Conservation (phyloP, 768 basidiomycete species). For the Leccinum longicurvipes region DNA sequence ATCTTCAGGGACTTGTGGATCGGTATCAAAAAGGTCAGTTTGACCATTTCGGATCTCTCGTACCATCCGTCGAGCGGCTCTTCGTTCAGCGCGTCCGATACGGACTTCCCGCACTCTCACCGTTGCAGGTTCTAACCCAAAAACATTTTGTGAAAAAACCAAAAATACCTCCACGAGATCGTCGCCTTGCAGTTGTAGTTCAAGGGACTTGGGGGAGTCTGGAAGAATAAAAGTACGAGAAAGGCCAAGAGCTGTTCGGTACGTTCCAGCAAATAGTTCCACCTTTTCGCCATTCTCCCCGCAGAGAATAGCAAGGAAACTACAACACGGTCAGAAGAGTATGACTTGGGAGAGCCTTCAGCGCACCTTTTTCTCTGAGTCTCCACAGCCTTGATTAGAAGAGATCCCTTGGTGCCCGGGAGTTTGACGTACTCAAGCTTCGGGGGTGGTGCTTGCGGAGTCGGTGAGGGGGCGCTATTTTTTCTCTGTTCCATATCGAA, state of each 20-base stretch:
- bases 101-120: conserved; percentile 93
- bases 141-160: conserved; percentile 88
- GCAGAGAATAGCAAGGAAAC: conserved; percentile 90
- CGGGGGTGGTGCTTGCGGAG: conserved; percentile 63
- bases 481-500: conserved; percentile 41
- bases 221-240: conserved; percentile 93
- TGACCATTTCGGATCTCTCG: conserved; percentile 59
- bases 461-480: conserved; percentile 30
- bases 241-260: conserved; percentile 81
- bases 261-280: conserved; percentile 89
- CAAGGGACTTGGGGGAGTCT: conserved; percentile 83
- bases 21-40: conserved; percentile 41
- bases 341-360: background rate
- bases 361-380: conserved; percentile 81
- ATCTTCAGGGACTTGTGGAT: conserved; percentile 43
- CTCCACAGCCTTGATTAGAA: conserved; percentile 84
- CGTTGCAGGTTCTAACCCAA: conserved; percentile 89
- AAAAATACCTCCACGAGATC: conserved; percentile 91
- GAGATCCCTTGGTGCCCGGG: conserved; percentile 83
- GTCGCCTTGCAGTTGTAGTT: conserved; percentile 87
- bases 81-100: conserved; percentile 82
- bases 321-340: conserved; percentile 26
- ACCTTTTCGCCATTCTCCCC: conserved; percentile 93
- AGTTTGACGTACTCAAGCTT: conserved; percentile 92
- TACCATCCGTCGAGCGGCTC: conserved; percentile 78